Evolutionary conservation across 2,329 filamentous ascomycete species (phyloP).

Genomic region (Blastomyces silverae): DNA sequence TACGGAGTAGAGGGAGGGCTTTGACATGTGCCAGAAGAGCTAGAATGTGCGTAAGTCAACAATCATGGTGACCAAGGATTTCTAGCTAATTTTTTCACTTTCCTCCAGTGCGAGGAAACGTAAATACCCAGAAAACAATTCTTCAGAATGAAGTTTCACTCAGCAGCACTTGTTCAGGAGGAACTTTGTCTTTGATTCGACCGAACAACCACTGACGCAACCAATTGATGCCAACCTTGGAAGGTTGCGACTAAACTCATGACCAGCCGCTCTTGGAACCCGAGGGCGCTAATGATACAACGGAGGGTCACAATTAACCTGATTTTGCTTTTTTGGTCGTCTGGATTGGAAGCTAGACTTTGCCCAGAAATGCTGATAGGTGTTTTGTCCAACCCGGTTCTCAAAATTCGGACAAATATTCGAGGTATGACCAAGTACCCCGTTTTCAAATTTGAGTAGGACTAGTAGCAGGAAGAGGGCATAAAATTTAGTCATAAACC

Average conservation of each 20-base stretch:
- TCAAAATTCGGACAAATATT: neutral
- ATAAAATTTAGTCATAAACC: neutral
- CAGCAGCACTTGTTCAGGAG: neutral
- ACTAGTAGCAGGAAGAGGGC: neutral
- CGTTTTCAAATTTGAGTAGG: neutral
- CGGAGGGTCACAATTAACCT: neutral
- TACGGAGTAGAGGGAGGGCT: neutral
- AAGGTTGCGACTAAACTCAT: neutral
- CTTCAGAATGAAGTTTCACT: neutral
- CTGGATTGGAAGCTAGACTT: neutral
- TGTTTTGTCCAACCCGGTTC: slow-evolving; percentile 3
- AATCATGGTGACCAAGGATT: neutral
- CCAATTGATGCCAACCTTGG: neutral
- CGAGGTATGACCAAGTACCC: neutral
- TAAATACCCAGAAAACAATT: neutral
- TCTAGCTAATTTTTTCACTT: neutral
- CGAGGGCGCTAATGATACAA: neutral
- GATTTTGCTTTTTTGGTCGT: neutral
- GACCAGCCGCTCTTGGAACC: slow-evolving; percentile 6
- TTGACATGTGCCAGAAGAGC: neutral
- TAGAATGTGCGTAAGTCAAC: neutral
- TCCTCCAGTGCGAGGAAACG: neutral
- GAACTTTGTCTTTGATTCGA: neutral
- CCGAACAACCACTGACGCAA: slow-evolving; percentile 4
- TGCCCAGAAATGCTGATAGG: slow-evolving; percentile 1